Base-by-base conservation (phyloP, 768 basidiomycete genomes). In the Hebeloma cylindrosporum region DNA sequence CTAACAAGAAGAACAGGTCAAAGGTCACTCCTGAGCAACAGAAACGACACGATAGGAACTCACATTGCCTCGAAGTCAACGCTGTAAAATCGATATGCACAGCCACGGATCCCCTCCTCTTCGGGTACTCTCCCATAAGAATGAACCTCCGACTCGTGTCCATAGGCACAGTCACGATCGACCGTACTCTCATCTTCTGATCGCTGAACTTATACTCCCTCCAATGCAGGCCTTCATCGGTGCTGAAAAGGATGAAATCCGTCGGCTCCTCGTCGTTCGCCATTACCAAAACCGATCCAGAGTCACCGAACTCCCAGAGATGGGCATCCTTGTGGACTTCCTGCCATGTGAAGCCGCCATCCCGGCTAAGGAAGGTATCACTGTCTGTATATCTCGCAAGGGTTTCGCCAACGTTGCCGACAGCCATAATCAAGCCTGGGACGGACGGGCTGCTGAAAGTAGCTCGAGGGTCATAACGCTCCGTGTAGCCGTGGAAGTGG, bases 311-410 rank as follows among this genome's bases (percentile, higher is more conserved):
- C 62, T 94, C 93, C 93, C 92, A 99, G 28, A 97, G 74, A 60
- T 98, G 88, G 0, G 96, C 95, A 53, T 95, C 94, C 62, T 99
- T 99, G 72, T 93, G 93, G 0, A 99, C 86, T 68, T 99, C 96
- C 61, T 96, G 83, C 96, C 96, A 99, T 0, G 90, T 93, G 67
- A 96, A 96, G 7, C 96, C 96, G 2, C 83, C 96, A 56, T 99
- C 92, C 3, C 96, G 90, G 44, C 90, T 92, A 30, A 98, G 77
- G 84, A 96, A 98, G 2, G 93, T 96, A 62, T 98, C 95, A 48
- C 85, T 83, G 22, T 97, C 88, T 3, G 72, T 76, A 68, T 99
- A 99, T 0, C 82, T 70, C 0, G 79, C 82, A 2, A 99, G 79
- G 1, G 69, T 60, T 51, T 92, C 86, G 29, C 96, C 96, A 10